phyloP scores from a whole-genome alignment of 2,329 filamentous ascomycete genomes.

The Phialophora verrucosa region DNA sequence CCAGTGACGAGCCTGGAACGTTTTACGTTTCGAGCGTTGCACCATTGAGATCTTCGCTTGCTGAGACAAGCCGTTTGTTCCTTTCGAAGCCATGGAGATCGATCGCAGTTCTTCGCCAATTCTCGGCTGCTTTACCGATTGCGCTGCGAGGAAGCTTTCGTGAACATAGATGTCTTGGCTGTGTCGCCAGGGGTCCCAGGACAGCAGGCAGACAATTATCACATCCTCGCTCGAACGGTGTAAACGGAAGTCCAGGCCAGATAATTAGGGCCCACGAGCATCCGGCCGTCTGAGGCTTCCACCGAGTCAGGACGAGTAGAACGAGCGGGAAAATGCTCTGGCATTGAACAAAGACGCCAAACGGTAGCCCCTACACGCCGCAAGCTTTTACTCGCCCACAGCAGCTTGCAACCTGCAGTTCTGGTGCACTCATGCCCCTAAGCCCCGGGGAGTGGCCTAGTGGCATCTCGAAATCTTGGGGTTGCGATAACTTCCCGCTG shows the following conservation, averaged over 20 bases:
- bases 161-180: not conserved
- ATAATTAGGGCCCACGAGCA: not conserved
- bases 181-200: not conserved
- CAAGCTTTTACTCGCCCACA: not conserved
- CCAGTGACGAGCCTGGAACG: constrained; percentile 15
- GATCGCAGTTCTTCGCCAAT: constrained; percentile 18
- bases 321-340: not conserved
- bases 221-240: not conserved
- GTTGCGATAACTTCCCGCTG: not conserved
- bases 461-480: not conserved
- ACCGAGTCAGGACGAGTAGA: not conserved
- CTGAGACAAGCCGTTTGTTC: not conserved
- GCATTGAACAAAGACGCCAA: not conserved
- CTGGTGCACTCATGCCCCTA: not conserved
- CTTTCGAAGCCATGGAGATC: constrained; percentile 6
- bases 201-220: not conserved
- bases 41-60: constrained; percentile 19
- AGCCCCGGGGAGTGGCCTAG: not conserved
- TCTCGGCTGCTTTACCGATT: constrained; percentile 9
- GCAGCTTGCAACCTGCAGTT: not conserved
- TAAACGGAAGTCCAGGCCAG: not conserved
- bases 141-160: not conserved
- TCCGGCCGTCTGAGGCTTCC: not conserved
- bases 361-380: not conserved
- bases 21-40: not conserved